Base-by-base conservation (phyloP, 768 basidiomycete genomes). In the Phaeotremella fagi region DNA sequence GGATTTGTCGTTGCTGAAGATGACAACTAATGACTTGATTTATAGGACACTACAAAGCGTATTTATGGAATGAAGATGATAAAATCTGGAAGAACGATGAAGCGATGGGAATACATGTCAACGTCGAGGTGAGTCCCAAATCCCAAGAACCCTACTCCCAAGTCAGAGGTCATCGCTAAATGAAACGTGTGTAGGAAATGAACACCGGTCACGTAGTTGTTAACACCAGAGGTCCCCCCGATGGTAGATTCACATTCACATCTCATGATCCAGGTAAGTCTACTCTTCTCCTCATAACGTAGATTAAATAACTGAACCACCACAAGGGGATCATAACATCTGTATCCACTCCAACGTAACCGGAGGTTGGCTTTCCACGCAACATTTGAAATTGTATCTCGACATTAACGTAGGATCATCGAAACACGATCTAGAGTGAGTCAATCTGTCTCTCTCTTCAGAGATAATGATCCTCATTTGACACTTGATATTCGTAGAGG, bases 281-380 rank as follows among this genome's bases (percentile, higher is more conserved):
- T 45, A n/a, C n/a, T n/a, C n/a, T n/a, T n/a, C n/a, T n/a, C n/a
- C n/a, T n/a, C n/a, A n/a, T n/a, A n/a, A n/a, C n/a, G n/a, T n/a
- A n/a, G n/a, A n/a, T n/a, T n/a, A n/a, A n/a, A n/a, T n/a, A n/a
- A n/a, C n/a, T n/a, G n/a, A n/a, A n/a, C n/a, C n/a, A n/a, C n/a
- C n/a, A n/a, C n/a, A n/a, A 72, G 92, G 92, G 44, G 95, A 98
- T 78, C 95, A 99, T 77, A 85, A 88, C 48, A 95, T 99, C 70
- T 99, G 95, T 72, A 82, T 98, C 45, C 88, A 88, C 4, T 87
- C 89, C 18, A 94, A 94, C 74, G 86, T 90, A 76, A 85, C 89
- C 25, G 75, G 78, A 2, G 83, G 87, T 15, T 94, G 88, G 90
- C 87, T 88, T 75, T 60, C 62, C 4, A 75, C 88, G 1, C 66